Percentiles rank a stretch among this genome's conserved stretches.
These are phyloP conservation scores for Yarrowia sp. DNA, from an alignment of 805 yeast genomes.

Conservation along the genomic window DNA sequence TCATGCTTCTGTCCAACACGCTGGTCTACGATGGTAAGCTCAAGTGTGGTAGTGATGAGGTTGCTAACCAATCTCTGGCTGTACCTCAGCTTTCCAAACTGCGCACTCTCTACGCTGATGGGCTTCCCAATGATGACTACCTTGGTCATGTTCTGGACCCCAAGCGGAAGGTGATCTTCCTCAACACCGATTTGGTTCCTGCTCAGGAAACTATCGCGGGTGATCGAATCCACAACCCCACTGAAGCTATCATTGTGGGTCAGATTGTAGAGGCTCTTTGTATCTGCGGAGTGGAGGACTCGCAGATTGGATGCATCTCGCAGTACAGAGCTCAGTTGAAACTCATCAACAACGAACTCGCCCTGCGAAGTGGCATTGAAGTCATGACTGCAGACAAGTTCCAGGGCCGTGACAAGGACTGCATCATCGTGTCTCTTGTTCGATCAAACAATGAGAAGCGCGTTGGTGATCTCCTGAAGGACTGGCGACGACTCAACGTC, in stretches of 20 bases:
- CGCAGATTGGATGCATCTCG: slow-evolving; percentile 84
- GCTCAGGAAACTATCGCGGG: slow-evolving; percentile 63
- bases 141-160: slow-evolving; percentile 62
- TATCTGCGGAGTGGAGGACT: slow-evolving; percentile 63
- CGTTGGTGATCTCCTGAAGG: slow-evolving; percentile 81
- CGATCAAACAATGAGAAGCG: slow-evolving; percentile 70
- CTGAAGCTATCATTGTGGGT: slow-evolving; percentile 70
- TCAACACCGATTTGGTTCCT: slow-evolving; percentile 76
- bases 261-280: slow-evolving; percentile 67
- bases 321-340: slow-evolving; percentile 82
- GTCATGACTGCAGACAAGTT: slow-evolving; percentile 92
- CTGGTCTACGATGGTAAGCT: slow-evolving; percentile 78
- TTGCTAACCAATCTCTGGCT: slow-evolving; percentile 63
- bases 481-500: slow-evolving; percentile 92
- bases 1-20: slow-evolving; percentile 81
- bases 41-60: slow-evolving; percentile 72
- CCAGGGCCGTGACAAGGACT: slow-evolving; percentile 95
- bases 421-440: slow-evolving; percentile 88
- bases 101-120: slow-evolving; percentile 43
- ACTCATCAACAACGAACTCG: slow-evolving; percentile 52
- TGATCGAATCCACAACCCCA: slow-evolving; percentile 74
- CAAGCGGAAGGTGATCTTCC: slow-evolving; percentile 66
- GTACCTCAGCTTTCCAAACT: slow-evolving; percentile 53
- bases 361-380: slow-evolving; percentile 60
- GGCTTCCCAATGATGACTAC: slow-evolving; percentile 55